Evolutionary conservation across 805 yeast species (phyloP).

Genomic region (Wickerhamomyces mucosus): DNA sequence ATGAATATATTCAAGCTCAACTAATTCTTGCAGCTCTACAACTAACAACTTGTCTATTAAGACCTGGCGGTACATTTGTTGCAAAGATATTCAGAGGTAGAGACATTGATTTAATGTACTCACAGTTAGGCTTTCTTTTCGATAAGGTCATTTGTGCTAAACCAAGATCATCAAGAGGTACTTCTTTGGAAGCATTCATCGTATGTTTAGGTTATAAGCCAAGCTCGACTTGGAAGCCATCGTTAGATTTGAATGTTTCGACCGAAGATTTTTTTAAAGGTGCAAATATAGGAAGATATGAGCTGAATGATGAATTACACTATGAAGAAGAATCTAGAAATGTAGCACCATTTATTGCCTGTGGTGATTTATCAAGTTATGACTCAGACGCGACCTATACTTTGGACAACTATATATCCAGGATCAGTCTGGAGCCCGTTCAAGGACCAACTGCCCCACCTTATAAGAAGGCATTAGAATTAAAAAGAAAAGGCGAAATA

Average conservation of each 20-base stretch:
- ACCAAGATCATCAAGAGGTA: slow-evolving; percentile 91
- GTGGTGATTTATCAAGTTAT: slow-evolving; percentile 82
- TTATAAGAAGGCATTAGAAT: slow-evolving; percentile 81
- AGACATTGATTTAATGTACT: slow-evolving; percentile 86
- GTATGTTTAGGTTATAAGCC: slow-evolving; percentile 88
- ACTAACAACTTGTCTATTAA: slow-evolving; percentile 78
- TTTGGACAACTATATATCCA: slow-evolving; percentile 22
- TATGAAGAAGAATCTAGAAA: slow-evolving; percentile 52
- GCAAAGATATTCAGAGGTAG: slow-evolving; percentile 96
- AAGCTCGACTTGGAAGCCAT: slow-evolving; percentile 76
- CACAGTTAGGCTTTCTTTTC: slow-evolving; percentile 83
- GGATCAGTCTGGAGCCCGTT: slow-evolving; percentile 72
- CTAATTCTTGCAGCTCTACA: slow-evolving; percentile 85
- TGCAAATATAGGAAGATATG: slow-evolving; percentile 44
- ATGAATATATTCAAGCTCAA: slow-evolving; percentile 95
- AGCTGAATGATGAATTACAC: slow-evolving; percentile 35
- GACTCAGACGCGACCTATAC: slow-evolving; percentile 95
- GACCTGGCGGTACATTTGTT: slow-evolving; percentile 87
- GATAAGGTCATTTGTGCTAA: slow-evolving; percentile 89
- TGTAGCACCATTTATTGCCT: slow-evolving; percentile 89
- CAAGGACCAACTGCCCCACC: slow-evolving; percentile 97
- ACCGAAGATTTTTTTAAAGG: slow-evolving; percentile 80
- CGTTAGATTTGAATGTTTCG: slow-evolving; percentile 41
- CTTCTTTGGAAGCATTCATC: slow-evolving; percentile 87
- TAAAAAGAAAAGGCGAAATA: slow-evolving; percentile 67